Percentiles rank a stretch among this genome's conserved stretches.
These are phyloP conservation scores for Mucor racemosus DNA, from an alignment of 371 early-diverging fungal genomes.

Conservation along the genomic window DNA sequence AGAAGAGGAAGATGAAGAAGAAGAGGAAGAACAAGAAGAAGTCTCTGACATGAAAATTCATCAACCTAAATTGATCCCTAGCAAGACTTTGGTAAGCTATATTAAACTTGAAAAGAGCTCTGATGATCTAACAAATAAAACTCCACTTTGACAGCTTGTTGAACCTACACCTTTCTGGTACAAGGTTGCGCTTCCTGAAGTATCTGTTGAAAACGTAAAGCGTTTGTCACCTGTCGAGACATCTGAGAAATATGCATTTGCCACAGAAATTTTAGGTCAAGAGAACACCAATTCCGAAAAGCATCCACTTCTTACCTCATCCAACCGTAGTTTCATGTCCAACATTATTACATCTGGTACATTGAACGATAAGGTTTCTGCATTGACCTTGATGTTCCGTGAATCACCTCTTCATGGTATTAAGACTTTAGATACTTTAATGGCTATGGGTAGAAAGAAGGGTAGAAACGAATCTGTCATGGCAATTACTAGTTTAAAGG, in stretches of 20 bases:
- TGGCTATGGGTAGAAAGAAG: constrained; percentile 90
- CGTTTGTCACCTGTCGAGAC: constrained; percentile 45
- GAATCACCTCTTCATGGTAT: constrained; percentile 91
- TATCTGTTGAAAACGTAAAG: constrained; percentile 32
- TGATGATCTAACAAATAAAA: background rate
- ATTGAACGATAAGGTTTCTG: constrained; percentile 90
- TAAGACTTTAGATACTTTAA: constrained; percentile 76
- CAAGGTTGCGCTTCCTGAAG: constrained; percentile 37
- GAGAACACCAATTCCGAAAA: constrained; percentile 76
- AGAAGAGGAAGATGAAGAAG: constrained; percentile 17
- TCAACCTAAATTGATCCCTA: constrained; percentile 17
- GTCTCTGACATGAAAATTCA: constrained; percentile 28
- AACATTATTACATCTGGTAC: constrained; percentile 92
- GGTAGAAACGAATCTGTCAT: constrained; percentile 84
- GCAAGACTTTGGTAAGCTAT: constrained; percentile 20
- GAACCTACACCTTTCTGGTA: constrained; percentile 65
- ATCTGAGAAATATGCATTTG: constrained; percentile 57
- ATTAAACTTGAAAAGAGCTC: background rate
- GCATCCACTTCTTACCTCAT: constrained; percentile 60
- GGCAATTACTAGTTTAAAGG: constrained; percentile 88
- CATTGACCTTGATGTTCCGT: constrained; percentile 89
- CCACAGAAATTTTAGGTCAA: constrained; percentile 65
- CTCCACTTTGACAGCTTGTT: constrained; percentile 27
- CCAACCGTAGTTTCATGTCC: constrained; percentile 85
- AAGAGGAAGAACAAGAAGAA: constrained; percentile 18